These are phyloP conservation scores for Wilcoxina mikolae DNA, from an alignment of 495 filamentous ascomycete species.

Conservation along the genomic window DNA sequence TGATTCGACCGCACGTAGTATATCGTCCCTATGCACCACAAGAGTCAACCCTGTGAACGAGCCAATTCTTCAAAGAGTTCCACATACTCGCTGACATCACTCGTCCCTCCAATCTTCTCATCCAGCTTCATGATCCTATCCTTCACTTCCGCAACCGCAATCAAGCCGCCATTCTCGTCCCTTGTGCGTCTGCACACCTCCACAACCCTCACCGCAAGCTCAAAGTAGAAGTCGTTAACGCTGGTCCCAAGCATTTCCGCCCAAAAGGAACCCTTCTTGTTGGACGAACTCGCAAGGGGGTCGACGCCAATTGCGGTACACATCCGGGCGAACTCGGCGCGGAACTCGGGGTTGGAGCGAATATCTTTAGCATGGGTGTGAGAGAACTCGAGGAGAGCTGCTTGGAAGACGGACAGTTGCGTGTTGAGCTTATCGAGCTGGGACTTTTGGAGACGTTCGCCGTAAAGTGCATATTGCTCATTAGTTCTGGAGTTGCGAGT, in stretches of 20 bases:
- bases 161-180: conserved; percentile 80
- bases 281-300: conserved; percentile 61
- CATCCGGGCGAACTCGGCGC: conserved; percentile 96
- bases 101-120: conserved; percentile 60
- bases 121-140: conserved; percentile 46
- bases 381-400: conserved; percentile 84
- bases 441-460: conserved; percentile 60
- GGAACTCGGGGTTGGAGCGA: conserved; percentile 83
- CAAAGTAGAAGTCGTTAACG: conserved; percentile 98
- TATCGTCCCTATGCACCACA: conserved; percentile 91
- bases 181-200: conserved; percentile 81
- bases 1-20: conserved; percentile 75
- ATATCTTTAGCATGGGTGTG: conserved; percentile 87
- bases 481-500: conserved; percentile 64
- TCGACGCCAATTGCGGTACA: conserved; percentile 94
- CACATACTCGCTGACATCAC: conserved; percentile 28
- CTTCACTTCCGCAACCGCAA: conserved; percentile 67
- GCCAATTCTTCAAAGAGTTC: background rate
- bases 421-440: conserved; percentile 73
- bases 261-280: conserved; percentile 57
- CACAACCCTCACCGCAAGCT: conserved; percentile 82
- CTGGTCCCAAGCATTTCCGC: conserved; percentile 76
- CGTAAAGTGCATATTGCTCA: conserved; percentile 77
- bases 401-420: conserved; percentile 90
- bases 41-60: background rate